These are phyloP conservation scores for Fusarium sp. DNA, from an alignment of 2,329 filamentous ascomycete genomes.

Conservation along the genomic window DNA sequence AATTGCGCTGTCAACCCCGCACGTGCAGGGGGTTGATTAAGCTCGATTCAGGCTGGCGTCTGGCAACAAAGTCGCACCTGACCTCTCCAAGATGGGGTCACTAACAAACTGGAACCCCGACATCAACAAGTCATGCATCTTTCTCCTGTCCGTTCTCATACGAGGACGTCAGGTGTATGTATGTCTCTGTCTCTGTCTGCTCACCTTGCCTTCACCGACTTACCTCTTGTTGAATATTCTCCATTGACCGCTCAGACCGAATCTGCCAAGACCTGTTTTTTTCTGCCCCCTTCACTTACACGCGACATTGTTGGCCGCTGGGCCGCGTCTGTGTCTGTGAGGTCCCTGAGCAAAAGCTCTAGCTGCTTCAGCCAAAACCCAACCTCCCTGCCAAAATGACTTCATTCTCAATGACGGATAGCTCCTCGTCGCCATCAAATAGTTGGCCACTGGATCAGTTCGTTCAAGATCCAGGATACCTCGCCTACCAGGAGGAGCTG, in stretches of 20 bases:
- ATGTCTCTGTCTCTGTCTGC: neutral
- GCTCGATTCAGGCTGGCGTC: conserved; percentile 15
- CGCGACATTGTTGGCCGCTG: neutral
- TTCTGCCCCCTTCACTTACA: conserved; percentile 6
- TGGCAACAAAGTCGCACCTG: conserved; percentile 15
- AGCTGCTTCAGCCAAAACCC: neutral
- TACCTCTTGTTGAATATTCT: neutral
- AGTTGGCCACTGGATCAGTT: conserved; percentile 49
- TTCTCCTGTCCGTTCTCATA: neutral
- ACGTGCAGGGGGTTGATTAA: conserved; percentile 29
- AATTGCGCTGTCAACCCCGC: conserved; percentile 35
- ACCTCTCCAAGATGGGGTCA: conserved; percentile 16
- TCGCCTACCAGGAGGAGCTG: conserved; percentile 56
- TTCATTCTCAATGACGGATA: conserved; percentile 29
- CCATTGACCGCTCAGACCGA: neutral
- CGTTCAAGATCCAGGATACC: conserved; percentile 52
- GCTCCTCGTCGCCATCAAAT: conserved; percentile 42
- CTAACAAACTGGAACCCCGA: neutral
- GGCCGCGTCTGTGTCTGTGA: neutral
- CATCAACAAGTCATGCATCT: conserved; percentile 2
- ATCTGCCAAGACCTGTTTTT: neutral
- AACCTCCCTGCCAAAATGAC: conserved; percentile 5
- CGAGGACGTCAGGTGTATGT: conserved; percentile 1
- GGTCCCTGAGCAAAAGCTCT: neutral
- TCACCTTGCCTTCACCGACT: conserved; percentile 4